Conservation (phyloP, 352 stramenopile species). For the Phytophthora ramorum region DNA sequence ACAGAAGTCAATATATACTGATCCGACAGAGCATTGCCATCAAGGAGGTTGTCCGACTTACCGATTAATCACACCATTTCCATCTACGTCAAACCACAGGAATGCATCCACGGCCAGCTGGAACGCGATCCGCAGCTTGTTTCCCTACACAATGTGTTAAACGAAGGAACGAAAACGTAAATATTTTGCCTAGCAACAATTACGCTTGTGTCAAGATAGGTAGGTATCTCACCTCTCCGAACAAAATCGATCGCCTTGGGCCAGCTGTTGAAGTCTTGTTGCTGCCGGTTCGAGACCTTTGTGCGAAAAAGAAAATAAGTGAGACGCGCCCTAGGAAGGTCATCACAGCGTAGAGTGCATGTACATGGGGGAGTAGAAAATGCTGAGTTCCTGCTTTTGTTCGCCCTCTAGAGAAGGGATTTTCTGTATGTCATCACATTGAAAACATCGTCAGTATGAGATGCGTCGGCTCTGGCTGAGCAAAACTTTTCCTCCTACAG, state of each 20-base stretch:
- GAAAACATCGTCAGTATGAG: not conserved
- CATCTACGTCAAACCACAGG: constrained; percentile 86
- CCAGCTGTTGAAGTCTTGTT: constrained; percentile 10
- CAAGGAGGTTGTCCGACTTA: constrained; percentile 12
- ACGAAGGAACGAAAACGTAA: not conserved
- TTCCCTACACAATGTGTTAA: constrained; percentile 46
- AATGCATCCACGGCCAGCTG: constrained; percentile 86
- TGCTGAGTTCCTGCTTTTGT: constrained; percentile 55
- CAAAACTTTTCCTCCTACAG: not conserved
- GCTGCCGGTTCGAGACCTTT: constrained; percentile 26
- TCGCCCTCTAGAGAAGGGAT: constrained; percentile 79
- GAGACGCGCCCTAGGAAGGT: not conserved
- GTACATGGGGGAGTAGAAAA: constrained; percentile 85
- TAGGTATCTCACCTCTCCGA: constrained; percentile 57
- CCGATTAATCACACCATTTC: constrained; percentile 80
- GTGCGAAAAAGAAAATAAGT: not conserved
- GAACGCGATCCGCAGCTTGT: constrained; percentile 83
- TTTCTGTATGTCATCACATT: constrained; percentile 45
- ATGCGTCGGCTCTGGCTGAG: not conserved
- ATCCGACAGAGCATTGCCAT: not conserved
- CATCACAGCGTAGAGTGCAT: not conserved
- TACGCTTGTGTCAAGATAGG: not conserved
- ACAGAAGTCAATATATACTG: not conserved
- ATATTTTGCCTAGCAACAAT: not conserved
- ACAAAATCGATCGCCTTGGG: constrained; percentile 54